Base-by-base conservation (phyloP, 2,329 filamentous ascomycete species). In the Colletotrichum graminicola region DNA sequence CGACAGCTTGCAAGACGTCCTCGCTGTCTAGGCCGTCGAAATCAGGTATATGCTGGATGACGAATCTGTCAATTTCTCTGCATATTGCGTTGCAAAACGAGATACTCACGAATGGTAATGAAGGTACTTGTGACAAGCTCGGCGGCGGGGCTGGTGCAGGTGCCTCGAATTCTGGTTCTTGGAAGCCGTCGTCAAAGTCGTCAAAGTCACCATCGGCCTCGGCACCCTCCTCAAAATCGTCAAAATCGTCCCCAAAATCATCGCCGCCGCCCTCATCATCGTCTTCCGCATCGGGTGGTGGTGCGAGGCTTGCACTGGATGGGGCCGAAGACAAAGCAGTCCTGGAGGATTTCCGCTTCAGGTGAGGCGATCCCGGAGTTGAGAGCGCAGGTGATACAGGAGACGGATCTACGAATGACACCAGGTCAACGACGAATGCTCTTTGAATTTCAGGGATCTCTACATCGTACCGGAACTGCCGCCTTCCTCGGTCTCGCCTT, bases 121-220 rank as follows among this genome's bases (percentile, higher is more conserved):
- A 34, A 21, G 79, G 78, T 29, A 80, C 76, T 74, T 81, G 78
- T 71, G 82, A 80, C 57, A 77, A 71, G 71, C 80, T 74, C 36
- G 77, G 74, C 52, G 78, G 73, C 55, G 77, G 77, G 36, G 79
- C 75, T 57, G 77, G 76, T 7, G 76, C 63, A 45, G 78, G 74
- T 39, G 78, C 68, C 51, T 80, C 75, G 36, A 81, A 78, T 66
- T 84, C 84, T 67, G 88, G 79, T 78, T 89, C 84, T 76, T 93
- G 88, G 78, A 94, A 94, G 47, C 86, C 90, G 75, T 91, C 92
- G 77, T 92, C 91, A 80, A 94, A 94, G 76, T 93, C 91, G 76
- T 90, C 89, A 82, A 91, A 91, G 76, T 88, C 88, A 34, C 84
- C 84, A 56, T 84, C 84, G 10, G 83, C 85, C 74, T 85, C 84